A percentile compares a stretch with the other conserved stretches of the same genome.
These are phyloP conservation scores for Ambrosiella xylebori DNA, from an alignment of 2,329 filamentous ascomycete genomes.

Conservation along the genomic window DNA sequence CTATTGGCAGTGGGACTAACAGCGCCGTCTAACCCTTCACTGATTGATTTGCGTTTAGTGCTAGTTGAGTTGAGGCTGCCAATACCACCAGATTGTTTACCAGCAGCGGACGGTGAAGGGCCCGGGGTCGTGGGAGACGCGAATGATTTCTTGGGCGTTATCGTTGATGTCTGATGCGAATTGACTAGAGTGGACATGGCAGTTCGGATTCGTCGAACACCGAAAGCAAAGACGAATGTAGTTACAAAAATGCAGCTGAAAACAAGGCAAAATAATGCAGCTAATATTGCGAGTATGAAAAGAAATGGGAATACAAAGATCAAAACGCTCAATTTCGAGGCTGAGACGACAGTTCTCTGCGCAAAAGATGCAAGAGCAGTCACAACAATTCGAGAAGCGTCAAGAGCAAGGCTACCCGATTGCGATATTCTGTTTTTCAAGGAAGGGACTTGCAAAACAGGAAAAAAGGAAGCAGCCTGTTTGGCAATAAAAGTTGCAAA, in stretches of 20 bases:
- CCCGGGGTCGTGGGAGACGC: neutral
- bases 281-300: conserved; percentile 1
- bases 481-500: neutral
- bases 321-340: neutral
- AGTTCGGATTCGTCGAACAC: conserved; percentile 2
- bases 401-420: neutral
- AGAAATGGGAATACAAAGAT: conserved; percentile 5
- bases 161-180: neutral
- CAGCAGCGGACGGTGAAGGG: neutral
- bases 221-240: conserved; percentile 6
- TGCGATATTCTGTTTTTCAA: neutral
- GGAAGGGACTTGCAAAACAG: neutral
- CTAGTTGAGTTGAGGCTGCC: neutral
- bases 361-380: neutral
- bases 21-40: neutral
- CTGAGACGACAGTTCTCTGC: neutral
- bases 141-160: conserved; percentile 1
- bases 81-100: neutral
- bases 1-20: neutral
- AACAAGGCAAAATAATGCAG: conserved; percentile 9
- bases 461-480: neutral
- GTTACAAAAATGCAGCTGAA: conserved; percentile 9
- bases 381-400: neutral
- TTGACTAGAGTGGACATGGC: conserved; percentile 3
- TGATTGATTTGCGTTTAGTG: neutral